Evolutionary conservation across 208 protist genomes (phyloP).

Genomic region (Phytomonas sp.): DNA sequence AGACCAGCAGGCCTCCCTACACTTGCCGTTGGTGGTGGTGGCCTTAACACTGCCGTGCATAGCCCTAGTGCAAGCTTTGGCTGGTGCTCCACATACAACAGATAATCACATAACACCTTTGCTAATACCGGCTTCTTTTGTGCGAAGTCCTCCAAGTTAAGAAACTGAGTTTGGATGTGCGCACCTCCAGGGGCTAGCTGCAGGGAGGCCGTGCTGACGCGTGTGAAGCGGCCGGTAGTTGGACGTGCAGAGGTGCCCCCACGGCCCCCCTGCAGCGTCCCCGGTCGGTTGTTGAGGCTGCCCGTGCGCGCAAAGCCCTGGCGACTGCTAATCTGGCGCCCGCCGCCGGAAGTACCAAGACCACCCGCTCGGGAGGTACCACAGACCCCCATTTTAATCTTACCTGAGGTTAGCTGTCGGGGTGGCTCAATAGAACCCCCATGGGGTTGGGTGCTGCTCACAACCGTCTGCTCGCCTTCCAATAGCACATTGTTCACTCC

Average conservation of each 20-base stretch:
- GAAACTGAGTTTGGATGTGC: constrained; percentile 78
- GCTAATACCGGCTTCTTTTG: constrained; percentile 76
- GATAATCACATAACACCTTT: constrained; percentile 92
- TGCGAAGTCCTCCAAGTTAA: constrained; percentile 90
- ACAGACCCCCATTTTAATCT: not conserved
- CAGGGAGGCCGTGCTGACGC: constrained; percentile 92
- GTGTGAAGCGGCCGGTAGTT: constrained; percentile 83
- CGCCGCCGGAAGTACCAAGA: constrained; percentile 23
- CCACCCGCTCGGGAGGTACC: constrained; percentile 22
- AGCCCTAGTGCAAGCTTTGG: constrained; percentile 89
- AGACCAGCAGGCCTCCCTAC: not conserved
- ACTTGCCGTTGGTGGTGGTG: constrained; percentile 5
- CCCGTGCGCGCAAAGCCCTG: constrained; percentile 79
- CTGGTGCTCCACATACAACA: constrained; percentile 92
- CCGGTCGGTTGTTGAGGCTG: constrained; percentile 38
- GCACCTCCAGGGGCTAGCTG: constrained; percentile 39
- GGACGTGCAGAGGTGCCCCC: constrained; percentile 64
- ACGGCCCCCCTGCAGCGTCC: constrained; percentile 25
- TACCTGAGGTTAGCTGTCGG: constrained; percentile 20
- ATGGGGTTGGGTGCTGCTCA: constrained; percentile 66
- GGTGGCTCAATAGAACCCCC: constrained; percentile 73
- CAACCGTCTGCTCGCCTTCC: constrained; percentile 86
- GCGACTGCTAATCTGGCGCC: constrained; percentile 61
- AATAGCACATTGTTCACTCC: constrained; percentile 88
- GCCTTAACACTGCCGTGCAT: constrained; percentile 35